Conservation (phyloP, 2,329 filamentous ascomycete species). For the Trichoderma simmonsii region DNA sequence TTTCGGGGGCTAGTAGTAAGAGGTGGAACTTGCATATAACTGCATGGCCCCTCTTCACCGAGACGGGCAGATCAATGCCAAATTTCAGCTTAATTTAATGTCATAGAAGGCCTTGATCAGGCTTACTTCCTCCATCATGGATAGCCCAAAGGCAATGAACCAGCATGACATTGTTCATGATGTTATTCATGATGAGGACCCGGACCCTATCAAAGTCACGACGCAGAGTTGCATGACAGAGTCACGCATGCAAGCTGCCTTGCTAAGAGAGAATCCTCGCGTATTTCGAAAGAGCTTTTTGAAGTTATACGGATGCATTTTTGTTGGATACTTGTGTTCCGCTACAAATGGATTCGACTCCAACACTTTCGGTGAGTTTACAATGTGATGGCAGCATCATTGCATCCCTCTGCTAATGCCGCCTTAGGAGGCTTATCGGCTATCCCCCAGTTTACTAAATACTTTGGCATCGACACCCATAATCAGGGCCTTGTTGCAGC, state of each 20-base stretch:
- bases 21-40: background rate
- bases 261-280: background rate
- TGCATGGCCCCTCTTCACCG: background rate
- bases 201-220: background rate
- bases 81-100: background rate
- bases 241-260: background rate
- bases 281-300: constrained; percentile 2
- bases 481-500: background rate
- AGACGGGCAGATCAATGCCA: background rate
- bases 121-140: background rate
- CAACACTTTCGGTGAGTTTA: background rate
- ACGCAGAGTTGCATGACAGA: background rate
- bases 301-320: background rate
- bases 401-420: background rate
- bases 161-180: background rate
- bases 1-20: background rate
- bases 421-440: background rate
- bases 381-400: no score
- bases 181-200: background rate
- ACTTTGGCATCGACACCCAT: background rate
- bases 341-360: background rate
- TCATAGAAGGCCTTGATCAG: background rate
- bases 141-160: background rate
- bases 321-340: background rate
- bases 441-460: background rate